Evolutionary conservation across 441 rosid species (phyloP), one percentile per base, ranked within the genome.

Genomic region (Kokia cookei): DNA sequence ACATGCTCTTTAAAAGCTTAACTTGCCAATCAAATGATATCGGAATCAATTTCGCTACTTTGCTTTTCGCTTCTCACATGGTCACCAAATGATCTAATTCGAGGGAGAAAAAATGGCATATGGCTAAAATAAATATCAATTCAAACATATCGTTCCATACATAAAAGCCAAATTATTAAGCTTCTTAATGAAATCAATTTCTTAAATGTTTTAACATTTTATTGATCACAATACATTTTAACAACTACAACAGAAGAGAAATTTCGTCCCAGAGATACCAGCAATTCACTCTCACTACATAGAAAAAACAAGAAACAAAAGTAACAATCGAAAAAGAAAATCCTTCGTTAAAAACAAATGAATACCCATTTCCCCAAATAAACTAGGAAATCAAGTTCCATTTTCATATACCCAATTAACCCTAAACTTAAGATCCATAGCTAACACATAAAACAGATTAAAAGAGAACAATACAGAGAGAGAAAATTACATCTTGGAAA

Each of bases 401-500:
- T 55, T 27, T 3, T 11, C 1, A 35, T 17, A 37, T 7, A 17
- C 7, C 27, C 62, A 32, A 50, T 29, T 32, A 53, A 32, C 3
- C 32, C 54, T 11, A 11, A 53, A n/a, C 26, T 1, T 51, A 27
- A 17, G 37, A 66, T 47, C 40, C 24, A 66, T 14, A 66, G 6
- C 37, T 24, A 59, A 59, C 37, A 26, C 63, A 59, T 12, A 27
- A 27, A 27, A 11, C 32, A 45, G 3, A 66, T 7, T 26, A 29
- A 2, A 4, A 50, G 9, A 29, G n/a, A 5, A 5, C 10, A 9
- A 9, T 5, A 2, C 4, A 54, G 14, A 19, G 62, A 5, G 6
- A 54, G 8, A 17, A 47, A 77, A 2, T 27, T 83, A 94, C 99
- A 93, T 95, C 84, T 95, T 95, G 78, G 99, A 93, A 73, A 95